A percentile compares a stretch with the other conserved stretches of the same genome.
These are phyloP conservation scores for Cystobasidium onofrii DNA, from an alignment of 768 basidiomycete genomes.

Conservation along the genomic window DNA sequence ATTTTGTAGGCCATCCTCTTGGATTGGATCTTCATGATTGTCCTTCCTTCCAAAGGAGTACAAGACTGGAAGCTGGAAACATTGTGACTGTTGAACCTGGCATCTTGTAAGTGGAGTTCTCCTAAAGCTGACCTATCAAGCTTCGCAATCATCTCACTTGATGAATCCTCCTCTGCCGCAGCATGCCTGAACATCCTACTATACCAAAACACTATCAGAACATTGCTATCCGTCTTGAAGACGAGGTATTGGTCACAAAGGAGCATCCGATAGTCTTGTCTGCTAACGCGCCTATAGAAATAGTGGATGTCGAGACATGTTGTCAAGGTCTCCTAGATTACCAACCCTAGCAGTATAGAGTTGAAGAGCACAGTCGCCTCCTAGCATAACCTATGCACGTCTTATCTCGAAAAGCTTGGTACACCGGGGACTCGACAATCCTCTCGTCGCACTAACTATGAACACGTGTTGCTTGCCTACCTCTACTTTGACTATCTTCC, in stretches of 20 bases:
- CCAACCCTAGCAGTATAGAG: background rate
- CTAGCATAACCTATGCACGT: too few species aligned
- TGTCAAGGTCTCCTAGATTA: conserved; percentile 60
- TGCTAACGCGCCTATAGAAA: conserved; percentile 73
- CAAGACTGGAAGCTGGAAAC: conserved; percentile 67
- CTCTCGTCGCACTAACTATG: too few species aligned
- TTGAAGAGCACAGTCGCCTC: too few species aligned
- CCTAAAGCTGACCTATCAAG: background rate
- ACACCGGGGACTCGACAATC: too few species aligned
- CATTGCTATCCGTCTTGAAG: conserved; percentile 83
- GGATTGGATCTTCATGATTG: conserved; percentile 94
- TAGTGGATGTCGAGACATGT: conserved; percentile 68
- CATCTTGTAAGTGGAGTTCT: conserved; percentile 22
- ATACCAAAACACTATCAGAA: conserved; percentile 87
- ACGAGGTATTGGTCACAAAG: conserved; percentile 56
- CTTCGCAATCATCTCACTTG: background rate
- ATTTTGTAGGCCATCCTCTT: conserved; percentile 82
- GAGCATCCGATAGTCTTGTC: conserved; percentile 59
- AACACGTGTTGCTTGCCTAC: too few species aligned
- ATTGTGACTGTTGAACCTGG: conserved; percentile 89
- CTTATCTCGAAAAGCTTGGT: too few species aligned
- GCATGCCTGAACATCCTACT: conserved; percentile 67
- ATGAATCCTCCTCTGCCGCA: conserved; percentile 53
- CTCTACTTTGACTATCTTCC: background rate
- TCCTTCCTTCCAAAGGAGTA: conserved; percentile 44